Evolutionary conservation across 768 basidiomycete species (phyloP).

Genomic region (Solioccasus polychromus): DNA sequence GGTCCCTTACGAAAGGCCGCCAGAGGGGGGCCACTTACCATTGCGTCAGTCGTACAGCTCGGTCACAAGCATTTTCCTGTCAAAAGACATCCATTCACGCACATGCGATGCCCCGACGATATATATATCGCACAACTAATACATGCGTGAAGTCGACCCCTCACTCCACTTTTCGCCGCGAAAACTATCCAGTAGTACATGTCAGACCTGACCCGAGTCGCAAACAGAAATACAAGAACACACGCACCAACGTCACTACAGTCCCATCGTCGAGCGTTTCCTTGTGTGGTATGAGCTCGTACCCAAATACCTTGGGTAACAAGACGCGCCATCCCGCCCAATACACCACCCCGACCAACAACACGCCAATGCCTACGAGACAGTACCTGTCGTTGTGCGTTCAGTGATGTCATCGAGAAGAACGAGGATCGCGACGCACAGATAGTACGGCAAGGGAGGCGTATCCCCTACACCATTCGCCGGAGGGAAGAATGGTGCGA

Average conservation of each 20-base stretch:
- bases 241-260: conserved; percentile 49
- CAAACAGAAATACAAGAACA: too few species aligned
- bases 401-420: conserved; percentile 38
- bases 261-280: conserved; percentile 51
- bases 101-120: too few species aligned
- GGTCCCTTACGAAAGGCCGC: too few species aligned
- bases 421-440: conserved; percentile 26
- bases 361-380: conserved; percentile 49
- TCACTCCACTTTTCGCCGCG: too few species aligned
- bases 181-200: too few species aligned
- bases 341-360: conserved; percentile 46
- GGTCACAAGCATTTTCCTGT: too few species aligned
- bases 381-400: conserved; percentile 40
- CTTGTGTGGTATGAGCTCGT: conserved; percentile 47
- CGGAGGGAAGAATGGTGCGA: conserved; percentile 55
- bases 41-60: too few species aligned
- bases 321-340: conserved; percentile 55
- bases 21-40: too few species aligned
- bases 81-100: too few species aligned
- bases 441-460: conserved; percentile 57
- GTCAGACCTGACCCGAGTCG: too few species aligned
- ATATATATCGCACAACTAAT: too few species aligned
- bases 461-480: conserved; percentile 56
- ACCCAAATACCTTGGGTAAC: conserved; percentile 47
- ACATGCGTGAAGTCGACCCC: too few species aligned